Evolutionary conservation across 2,329 filamentous ascomycete genomes (phyloP), one percentile per base, ranked within the genome.

Genomic region (Aspergillus fijiensis): DNA sequence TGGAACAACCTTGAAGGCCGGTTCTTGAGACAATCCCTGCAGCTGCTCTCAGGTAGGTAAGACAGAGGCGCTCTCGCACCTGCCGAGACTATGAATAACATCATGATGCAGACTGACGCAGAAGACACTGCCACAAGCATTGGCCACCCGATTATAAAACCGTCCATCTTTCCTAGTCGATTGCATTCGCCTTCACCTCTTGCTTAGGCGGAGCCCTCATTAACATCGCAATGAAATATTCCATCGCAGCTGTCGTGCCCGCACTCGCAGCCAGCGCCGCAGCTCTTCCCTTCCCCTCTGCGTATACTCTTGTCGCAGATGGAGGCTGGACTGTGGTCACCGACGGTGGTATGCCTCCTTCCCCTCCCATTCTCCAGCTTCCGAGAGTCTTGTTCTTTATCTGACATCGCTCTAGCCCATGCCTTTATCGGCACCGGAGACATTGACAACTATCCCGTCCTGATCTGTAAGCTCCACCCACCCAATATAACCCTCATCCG

Each of bases 221-320:
- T 3, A 9, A 19, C 39, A 7, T n/a, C 16, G 6, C 16, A 6
- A 42, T 42, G 39, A 42, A 9, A 42, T 19, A 19, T 42, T 19
- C 39, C 16, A 42, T 42, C 14, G 16, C 16, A 5, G 16, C 39
- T 42, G 14, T 42, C 5, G 16, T 42, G 14, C 19, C 14, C 14
- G 39, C 16, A n/a, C 39, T 42, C 14, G 39, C 39, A 16, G 39
- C 39, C 1, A 5, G 39, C 10, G 39, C 42, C 16, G 42, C 19
- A 21, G 21, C 51, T 29, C 19, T 47, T 35, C 21, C 53, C 45
- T 27, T 55, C 4, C 53, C 53, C 12, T 47, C 53, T 1, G 19
- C 53, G 16, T 55, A 55, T 9, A 55, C 53, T 16, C 53, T 55
- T 14, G 53, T 55, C 23, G 53, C 53, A 3, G 53, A 55, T 31